phyloP scores from a whole-genome alignment of 2,329 filamentous ascomycete species.

The Anisogramma anomala region DNA sequence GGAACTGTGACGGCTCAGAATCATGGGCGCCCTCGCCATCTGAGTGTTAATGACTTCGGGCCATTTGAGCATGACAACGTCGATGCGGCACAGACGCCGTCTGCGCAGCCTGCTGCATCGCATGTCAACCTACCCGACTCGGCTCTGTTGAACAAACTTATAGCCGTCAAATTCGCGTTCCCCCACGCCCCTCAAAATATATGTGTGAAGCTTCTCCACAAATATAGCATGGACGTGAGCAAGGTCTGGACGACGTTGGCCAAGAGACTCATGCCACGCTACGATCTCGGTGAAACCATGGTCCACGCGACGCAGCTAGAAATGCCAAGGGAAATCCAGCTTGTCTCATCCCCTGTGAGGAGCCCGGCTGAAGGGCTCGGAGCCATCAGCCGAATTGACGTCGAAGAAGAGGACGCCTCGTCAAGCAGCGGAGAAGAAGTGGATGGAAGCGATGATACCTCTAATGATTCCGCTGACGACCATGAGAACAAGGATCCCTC shows the following conservation, averaged over 20 bases:
- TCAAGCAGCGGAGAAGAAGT: constrained; percentile 14
- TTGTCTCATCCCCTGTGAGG: constrained; percentile 11
- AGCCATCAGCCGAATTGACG: constrained; percentile 10
- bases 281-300: constrained; percentile 14
- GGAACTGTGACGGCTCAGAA: not conserved
- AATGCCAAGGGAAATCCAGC: constrained; percentile 13
- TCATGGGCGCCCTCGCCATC: constrained; percentile 4
- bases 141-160: constrained; percentile 13
- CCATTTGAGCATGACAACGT: not conserved
- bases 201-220: constrained; percentile 24
- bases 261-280: constrained; percentile 22
- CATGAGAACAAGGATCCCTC: constrained; percentile 13
- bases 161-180: constrained; percentile 27
- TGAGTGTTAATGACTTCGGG: constrained; percentile 15
- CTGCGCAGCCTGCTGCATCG: not conserved
- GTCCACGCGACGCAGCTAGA: constrained; percentile 12
- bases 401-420: constrained; percentile 1
- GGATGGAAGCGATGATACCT: constrained; percentile 7
- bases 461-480: constrained; percentile 12
- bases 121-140: not conserved
- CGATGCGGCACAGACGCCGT: not conserved
- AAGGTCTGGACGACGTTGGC: constrained; percentile 28
- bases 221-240: constrained; percentile 25
- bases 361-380: constrained; percentile 3
- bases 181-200: constrained; percentile 26